Base-by-base conservation (phyloP, 768 basidiomycete genomes). In the Kwoniella botswanensis region DNA sequence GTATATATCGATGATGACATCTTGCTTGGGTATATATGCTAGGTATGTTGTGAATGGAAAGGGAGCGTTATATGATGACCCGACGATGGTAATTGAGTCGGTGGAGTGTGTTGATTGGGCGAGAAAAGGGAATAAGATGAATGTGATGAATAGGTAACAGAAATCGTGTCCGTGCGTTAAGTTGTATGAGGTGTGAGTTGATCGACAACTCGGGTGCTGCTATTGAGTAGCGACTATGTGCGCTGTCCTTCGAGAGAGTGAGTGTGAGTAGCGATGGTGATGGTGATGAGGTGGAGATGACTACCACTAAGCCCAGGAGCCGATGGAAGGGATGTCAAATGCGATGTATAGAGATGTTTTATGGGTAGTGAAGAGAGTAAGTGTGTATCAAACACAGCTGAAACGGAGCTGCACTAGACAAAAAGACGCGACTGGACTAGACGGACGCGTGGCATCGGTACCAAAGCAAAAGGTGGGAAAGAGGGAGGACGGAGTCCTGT, bases 1-100 rank as follows among this genome's bases (percentile, higher is more conserved):
- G 71, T 56, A 65, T 83, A 83, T n/a, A 76, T 58, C 42, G 76
- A 73, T 17, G 76, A 73, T 17, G 76, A 35, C 78, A 79, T 79
- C 6, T 53, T 55, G 57, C 50, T 60, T 24, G 18, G 56, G 67
- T 68, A 56, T 54, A 63, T 29, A 68, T 60, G 59, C 58, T 11
- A 55, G 52, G 52, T 55, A 42, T 54, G 53, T 29, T 55, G 1
- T n/a, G 21, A 54, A 11, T 63, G 41, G 35, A n/a, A 15, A 42
- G 7, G 46, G 35, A 15, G 13, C 18, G 13, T 59, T 29, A 29
- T 59, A 18, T 18, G 55, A 21, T 22, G 55, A 56, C 21, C 17
- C 3, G 12, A 29, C 22, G 29, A 13, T 35, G 42, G 7, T 24
- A 10, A 62, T n/a, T 9, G 43, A 18, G 41, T 52, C 46, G 43